phyloP scores from a whole-genome alignment of 2,329 filamentous ascomycete genomes.

The Sarocladium strictum region DNA sequence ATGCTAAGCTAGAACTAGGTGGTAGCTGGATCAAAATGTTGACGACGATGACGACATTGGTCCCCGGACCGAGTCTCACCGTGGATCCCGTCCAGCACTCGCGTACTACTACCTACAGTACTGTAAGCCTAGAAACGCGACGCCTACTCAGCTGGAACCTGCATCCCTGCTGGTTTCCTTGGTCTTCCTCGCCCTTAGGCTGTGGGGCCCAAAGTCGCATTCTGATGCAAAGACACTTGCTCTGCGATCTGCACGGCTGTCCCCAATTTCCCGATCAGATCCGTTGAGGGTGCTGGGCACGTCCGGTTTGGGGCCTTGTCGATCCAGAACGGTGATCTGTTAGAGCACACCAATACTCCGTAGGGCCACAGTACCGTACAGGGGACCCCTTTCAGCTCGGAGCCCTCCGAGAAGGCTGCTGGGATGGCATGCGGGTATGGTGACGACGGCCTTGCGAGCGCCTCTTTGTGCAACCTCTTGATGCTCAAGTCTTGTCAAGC shows the following conservation, averaged over 20 bases:
- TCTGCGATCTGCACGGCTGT: not conserved
- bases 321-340: conserved; percentile 2
- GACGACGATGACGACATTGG: conserved; percentile 8
- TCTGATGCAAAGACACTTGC: not conserved
- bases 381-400: conserved; percentile 5
- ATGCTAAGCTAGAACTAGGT: not conserved
- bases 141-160: not conserved
- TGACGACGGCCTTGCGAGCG: not conserved
- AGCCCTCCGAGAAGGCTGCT: not conserved
- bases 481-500: not conserved
- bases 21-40: not conserved
- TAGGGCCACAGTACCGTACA: too few relatives aligned
- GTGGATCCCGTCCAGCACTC: too few relatives aligned
- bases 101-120: not conserved
- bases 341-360: not conserved
- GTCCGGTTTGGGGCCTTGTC: not conserved
- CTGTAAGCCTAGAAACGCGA: not conserved
- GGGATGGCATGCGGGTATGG: not conserved
- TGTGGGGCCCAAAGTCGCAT: not conserved
- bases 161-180: not conserved
- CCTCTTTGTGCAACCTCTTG: not conserved
- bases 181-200: not conserved
- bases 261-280: conserved; percentile 8
- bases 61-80: conserved; percentile 2
- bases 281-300: not conserved